These are phyloP conservation scores for Antrodiella citrinella DNA, from an alignment of 768 basidiomycete genomes.

Conservation along the genomic window DNA sequence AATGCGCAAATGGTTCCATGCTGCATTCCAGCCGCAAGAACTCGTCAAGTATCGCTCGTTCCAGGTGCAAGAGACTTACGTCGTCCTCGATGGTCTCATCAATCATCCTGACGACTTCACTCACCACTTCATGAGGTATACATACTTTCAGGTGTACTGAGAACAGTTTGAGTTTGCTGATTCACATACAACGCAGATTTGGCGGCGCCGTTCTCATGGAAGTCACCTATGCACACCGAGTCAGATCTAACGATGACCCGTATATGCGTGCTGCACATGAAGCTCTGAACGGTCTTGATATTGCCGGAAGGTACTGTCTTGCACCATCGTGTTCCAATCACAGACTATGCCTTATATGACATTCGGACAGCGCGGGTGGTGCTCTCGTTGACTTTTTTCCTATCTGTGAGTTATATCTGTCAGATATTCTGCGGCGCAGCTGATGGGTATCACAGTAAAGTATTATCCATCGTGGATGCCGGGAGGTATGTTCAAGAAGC, in stretches of 20 bases:
- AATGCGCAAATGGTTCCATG: slow-evolving; percentile 17
- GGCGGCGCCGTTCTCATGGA: slow-evolving; percentile 12
- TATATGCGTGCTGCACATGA: slow-evolving; percentile 10
- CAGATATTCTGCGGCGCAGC: background rate
- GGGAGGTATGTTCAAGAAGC: slow-evolving; percentile 11
- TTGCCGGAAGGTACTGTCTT: slow-evolving; percentile 4
- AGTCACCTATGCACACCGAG: slow-evolving; percentile 10
- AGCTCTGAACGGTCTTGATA: slow-evolving; percentile 7
- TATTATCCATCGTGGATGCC: slow-evolving; percentile 13
- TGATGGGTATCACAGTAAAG: slow-evolving; percentile 6
- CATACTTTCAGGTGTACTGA: too few relatives aligned
- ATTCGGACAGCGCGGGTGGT: too few relatives aligned
- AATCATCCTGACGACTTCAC: slow-evolving; percentile 9
- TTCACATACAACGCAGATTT: slow-evolving; percentile 4
- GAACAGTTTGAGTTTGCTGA: background rate
- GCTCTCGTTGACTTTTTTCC: slow-evolving; percentile 15
- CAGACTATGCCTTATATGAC: slow-evolving; percentile 8
- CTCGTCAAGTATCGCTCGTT: slow-evolving; percentile 11
- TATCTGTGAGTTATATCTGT: slow-evolving; percentile 6
- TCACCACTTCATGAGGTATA: slow-evolving; percentile 11
- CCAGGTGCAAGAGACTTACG: slow-evolving; percentile 12
- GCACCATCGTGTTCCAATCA: too few relatives aligned
- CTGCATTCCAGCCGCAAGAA: slow-evolving; percentile 10
- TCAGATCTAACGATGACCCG: slow-evolving; percentile 9
- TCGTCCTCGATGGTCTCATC: slow-evolving; percentile 7